phyloP scores from a whole-genome alignment of 176 grass and related monocot genomes.

The Oryza glumipatula region DNA sequence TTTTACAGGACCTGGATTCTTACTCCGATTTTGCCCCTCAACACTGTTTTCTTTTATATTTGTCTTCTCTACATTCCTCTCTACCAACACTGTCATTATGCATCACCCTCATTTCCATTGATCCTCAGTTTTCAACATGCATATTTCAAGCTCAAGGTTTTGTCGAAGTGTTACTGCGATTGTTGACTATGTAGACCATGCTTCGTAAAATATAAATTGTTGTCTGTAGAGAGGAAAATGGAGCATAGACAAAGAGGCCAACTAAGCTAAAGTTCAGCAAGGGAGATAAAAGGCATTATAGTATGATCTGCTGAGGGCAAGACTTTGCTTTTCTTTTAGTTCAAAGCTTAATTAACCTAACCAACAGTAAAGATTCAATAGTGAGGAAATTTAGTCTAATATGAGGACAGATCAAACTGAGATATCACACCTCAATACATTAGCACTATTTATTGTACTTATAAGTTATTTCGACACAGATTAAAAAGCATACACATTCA shows the following conservation, averaged over 20 bases:
- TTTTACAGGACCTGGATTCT: neutral
- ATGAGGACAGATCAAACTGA: neutral
- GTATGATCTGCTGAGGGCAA: neutral
- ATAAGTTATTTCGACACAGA: neutral
- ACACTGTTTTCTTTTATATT: neutral
- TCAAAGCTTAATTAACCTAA: neutral
- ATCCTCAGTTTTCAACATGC: neutral
- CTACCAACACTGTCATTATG: neutral
- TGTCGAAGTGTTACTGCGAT: neutral
- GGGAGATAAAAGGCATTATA: neutral
- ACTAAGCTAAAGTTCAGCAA: neutral
- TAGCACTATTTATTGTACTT: neutral
- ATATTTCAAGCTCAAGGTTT: neutral
- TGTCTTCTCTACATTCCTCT: neutral
- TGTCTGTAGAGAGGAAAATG: neutral
- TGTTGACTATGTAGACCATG: neutral
- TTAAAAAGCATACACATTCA: neutral
- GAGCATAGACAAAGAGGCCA: neutral
- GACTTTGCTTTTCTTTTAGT: neutral
- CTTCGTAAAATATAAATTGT: neutral
- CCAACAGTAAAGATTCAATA: neutral
- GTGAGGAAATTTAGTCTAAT: neutral
- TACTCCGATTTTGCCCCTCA: neutral
- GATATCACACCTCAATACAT: neutral
- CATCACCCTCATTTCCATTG: neutral